Percentiles rank a stretch among this genome's conserved stretches.
phyloP scores from a whole-genome alignment of 768 basidiomycete genomes.

The Leccinum ochraceum region DNA sequence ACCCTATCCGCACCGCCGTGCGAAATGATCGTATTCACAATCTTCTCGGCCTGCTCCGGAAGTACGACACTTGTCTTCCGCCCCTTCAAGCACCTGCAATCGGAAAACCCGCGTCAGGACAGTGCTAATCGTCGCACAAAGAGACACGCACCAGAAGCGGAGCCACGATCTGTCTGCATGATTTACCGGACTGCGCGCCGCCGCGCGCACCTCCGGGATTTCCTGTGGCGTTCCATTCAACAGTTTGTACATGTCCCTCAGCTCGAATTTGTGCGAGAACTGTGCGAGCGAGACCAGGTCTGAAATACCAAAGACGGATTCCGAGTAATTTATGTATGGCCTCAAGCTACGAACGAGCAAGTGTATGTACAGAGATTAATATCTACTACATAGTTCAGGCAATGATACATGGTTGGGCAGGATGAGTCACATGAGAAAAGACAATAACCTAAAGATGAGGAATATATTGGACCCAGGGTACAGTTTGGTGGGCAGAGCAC shows the following conservation, averaged over 20 bases:
- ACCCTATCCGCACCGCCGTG: too few species aligned
- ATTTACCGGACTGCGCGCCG: constrained; percentile 62
- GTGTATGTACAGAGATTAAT: constrained; percentile 16
- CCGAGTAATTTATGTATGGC: not conserved
- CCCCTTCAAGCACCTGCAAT: constrained; percentile 36
- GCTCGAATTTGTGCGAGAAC: constrained; percentile 75
- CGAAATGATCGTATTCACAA: too few species aligned
- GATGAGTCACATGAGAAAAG: not conserved
- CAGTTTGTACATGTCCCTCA: constrained; percentile 58
- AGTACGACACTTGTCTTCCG: too few species aligned
- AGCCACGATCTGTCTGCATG: constrained; percentile 59
- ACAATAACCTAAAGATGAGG: not conserved
- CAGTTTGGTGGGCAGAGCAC: not conserved
- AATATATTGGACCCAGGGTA: not conserved
- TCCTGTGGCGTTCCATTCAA: constrained; percentile 57
- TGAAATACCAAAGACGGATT: constrained; percentile 57
- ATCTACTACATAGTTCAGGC: not conserved
- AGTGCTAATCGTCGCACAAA: too few species aligned
- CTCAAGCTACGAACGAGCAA: not conserved
- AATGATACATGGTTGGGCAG: not conserved
- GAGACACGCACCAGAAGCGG: constrained; percentile 62
- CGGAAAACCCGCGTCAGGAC: constrained; percentile 7
- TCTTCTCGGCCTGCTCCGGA: too few species aligned
- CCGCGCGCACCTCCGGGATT: constrained; percentile 56
- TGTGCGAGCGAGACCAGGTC: constrained; percentile 57